Percentiles rank a stretch among this genome's conserved stretches.
Conservation (phyloP, 768 basidiomycete species). For the Lentinula sp. region DNA sequence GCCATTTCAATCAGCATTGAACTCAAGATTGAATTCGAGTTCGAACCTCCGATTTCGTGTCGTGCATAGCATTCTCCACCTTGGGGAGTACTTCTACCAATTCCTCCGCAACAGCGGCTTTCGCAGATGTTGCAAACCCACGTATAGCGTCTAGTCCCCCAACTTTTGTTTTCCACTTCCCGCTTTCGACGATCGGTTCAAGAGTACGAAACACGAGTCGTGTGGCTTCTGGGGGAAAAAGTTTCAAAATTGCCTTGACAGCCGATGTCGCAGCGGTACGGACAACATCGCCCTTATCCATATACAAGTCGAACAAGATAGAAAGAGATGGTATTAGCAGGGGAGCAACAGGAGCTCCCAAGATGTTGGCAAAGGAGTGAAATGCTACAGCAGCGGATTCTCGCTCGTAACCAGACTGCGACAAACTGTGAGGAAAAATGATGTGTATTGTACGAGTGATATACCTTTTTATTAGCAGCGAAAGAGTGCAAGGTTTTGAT, state of each 20-base stretch:
- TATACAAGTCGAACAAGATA: constrained; percentile 74
- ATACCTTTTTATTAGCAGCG: constrained; percentile 67
- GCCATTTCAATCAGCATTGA: not conserved
- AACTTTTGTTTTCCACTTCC: constrained; percentile 96
- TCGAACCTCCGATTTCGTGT: constrained; percentile 87
- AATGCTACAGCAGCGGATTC: constrained; percentile 82
- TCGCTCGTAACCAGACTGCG: constrained; percentile 69
- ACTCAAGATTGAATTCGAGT: not conserved
- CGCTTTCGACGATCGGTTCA: constrained; percentile 69
- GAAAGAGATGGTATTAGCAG: constrained; percentile 74
- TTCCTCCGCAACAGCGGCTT: constrained; percentile 75
- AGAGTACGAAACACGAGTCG: constrained; percentile 61
- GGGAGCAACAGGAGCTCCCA: constrained; percentile 69
- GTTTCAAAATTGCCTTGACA: constrained; percentile 77
- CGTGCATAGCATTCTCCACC: constrained; percentile 89
- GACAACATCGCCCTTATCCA: constrained; percentile 94
- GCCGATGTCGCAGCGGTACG: constrained; percentile 75
- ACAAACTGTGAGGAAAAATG: not conserved
- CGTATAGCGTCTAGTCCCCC: constrained; percentile 86
- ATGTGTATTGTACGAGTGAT: not conserved
- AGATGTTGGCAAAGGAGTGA: constrained; percentile 61
- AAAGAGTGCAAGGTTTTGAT: constrained; percentile 60
- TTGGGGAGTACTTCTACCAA: constrained; percentile 78
- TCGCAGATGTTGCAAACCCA: constrained; percentile 59
- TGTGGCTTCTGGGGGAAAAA: constrained; percentile 79